Percentiles rank a stretch among this genome's conserved stretches.
Evolutionary conservation across 306 rosid genomes (phyloP).

Genomic region (Castanea mollissima): DNA sequence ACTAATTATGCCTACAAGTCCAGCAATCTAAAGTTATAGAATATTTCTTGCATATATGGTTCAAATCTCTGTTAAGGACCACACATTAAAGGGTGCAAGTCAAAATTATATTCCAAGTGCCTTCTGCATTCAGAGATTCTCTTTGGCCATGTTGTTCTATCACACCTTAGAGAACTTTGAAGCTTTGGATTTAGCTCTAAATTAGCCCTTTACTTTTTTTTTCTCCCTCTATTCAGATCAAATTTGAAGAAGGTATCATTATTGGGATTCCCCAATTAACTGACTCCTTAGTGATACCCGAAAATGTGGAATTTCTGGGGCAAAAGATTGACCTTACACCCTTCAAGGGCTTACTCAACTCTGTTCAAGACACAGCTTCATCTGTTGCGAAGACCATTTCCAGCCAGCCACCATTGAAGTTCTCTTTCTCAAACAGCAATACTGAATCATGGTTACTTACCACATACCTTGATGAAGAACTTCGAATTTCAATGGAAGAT

Average conservation of each 20-base stretch:
- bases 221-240: conserved; percentile 45
- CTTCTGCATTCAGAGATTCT: not conserved
- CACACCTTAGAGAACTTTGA: not conserved
- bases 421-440: conserved; percentile 50
- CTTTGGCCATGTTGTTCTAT: not conserved
- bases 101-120: not conserved
- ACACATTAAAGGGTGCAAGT: not conserved
- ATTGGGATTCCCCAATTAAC: conserved; percentile 87
- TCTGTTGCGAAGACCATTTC: conserved; percentile 71
- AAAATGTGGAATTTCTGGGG: conserved; percentile 77
- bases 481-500: conserved; percentile 72
- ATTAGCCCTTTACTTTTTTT: not conserved
- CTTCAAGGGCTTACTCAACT: conserved; percentile 62
- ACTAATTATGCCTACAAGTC: not conserved
- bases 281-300: conserved; percentile 81
- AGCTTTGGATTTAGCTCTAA: not conserved
- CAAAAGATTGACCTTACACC: conserved; percentile 77
- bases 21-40: not conserved
- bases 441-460: conserved; percentile 86
- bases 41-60: not conserved
- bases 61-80: not conserved
- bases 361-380: conserved; percentile 75
- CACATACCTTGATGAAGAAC: conserved; percentile 79
- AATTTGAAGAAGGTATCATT: conserved; percentile 73
- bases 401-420: conserved; percentile 67